Evolutionary conservation across 306 rosid species (phyloP), one percentile per base, ranked within the genome.

Genomic region (Prosopis cineraria): DNA sequence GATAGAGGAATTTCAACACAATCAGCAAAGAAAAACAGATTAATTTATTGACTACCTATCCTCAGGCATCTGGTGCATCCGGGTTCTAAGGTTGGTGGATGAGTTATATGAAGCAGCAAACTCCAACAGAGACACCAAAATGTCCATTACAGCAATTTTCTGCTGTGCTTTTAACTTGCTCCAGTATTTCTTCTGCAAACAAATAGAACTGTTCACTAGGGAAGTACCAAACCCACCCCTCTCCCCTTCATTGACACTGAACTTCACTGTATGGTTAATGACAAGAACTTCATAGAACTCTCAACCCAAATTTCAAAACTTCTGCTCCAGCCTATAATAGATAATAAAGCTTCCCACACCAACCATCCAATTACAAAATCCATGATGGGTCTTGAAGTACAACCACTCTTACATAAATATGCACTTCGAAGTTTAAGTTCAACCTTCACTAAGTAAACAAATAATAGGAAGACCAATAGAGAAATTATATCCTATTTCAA

Each of bases 131-230:
- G 94, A 91, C 47, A 93, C 78, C 84, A 96, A 84, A 80, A 86
- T 90, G 67, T 96, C 99, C 97, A 93, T 83, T 62, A 91, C 75
- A 77, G 89, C 89, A 78, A 91, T 82, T 88, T 91, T 93, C 76
- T 96, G 97, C 41, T 79, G 70, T 70, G 89, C 79, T 78, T 75
- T 87, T 87, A 96, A 90, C 89, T 84, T 96, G 83, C 75, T 76
- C 99, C 99, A 96, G 85, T 91, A 96, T 82, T 88, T 96, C 80
- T 91, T 96, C 99, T 96, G 93, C 87, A 90, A 90, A 77, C 45
- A 72, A 75, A 52, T 36, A 72, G 70, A 80, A 76, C 85, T 8
- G 69, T 48, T 66, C 73, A 70, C 9, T 48, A 59, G 67, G 50
- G 60, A 72, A 72, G 16, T 10, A 71, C 52, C n/a, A 71, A 77